Conservation (phyloP, 306 rosid species). For the Vicia sativa region DNA sequence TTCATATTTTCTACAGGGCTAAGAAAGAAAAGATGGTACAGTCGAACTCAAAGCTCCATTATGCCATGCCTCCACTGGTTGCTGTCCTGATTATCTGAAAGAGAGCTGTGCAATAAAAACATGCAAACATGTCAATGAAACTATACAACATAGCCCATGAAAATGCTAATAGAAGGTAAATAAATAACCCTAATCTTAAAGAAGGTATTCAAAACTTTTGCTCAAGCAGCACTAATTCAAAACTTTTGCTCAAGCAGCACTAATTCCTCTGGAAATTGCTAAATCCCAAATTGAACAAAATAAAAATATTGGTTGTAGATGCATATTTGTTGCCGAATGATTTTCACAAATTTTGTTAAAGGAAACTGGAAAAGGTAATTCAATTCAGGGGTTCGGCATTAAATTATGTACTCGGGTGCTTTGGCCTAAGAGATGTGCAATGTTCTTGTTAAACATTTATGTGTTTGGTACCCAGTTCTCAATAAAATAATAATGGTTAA, state of each 20-base stretch:
- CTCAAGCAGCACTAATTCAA: constrained; percentile 9
- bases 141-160: constrained; percentile 1
- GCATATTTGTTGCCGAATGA: constrained; percentile 12
- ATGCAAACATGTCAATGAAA: constrained; percentile 28
- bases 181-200: constrained; percentile 12
- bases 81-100: constrained; percentile 98
- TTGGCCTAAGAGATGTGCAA: neutral
- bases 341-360: neutral
- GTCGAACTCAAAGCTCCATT: constrained; percentile 37
- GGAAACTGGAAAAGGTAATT: neutral
- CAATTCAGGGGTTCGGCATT: constrained; percentile 18
- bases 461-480: too few relatives aligned
- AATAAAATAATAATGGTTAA: neutral
- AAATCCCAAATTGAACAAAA: neutral
- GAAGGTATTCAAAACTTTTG: constrained; percentile 5
- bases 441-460: too few relatives aligned
- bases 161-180: constrained; percentile 30
- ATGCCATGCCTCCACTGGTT: constrained; percentile 91
- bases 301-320: constrained; percentile 1
- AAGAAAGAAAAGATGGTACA: constrained; percentile 37
- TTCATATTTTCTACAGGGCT: constrained; percentile 46
- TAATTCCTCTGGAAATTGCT: neutral
- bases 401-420: neutral
- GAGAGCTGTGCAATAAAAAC: constrained; percentile 62
- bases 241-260: constrained; percentile 17